phyloP scores from a whole-genome alignment of 148 eudicot species.

The Camellia granthamiana region DNA sequence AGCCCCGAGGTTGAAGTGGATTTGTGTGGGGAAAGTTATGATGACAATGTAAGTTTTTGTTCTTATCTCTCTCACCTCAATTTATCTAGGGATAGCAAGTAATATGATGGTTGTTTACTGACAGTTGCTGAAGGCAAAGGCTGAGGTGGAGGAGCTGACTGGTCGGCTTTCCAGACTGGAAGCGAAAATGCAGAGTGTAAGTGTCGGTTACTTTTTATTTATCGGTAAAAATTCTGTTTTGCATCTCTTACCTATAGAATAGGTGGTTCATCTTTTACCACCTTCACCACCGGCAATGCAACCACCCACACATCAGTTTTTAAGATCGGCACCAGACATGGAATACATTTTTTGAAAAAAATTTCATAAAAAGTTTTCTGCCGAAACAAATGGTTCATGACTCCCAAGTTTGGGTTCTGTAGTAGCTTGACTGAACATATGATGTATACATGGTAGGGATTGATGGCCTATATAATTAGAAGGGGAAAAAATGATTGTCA shows the following conservation, averaged over 20 bases:
- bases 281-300: no score
- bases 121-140: constrained; percentile 46
- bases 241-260: background rate
- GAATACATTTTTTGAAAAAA: no score
- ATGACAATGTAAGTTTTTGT: constrained; percentile 33
- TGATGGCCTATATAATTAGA: no score
- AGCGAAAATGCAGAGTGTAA: constrained; percentile 52
- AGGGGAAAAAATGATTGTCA: no score
- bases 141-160: constrained; percentile 44
- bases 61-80: background rate
- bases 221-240: background rate
- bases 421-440: background rate
- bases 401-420: background rate
- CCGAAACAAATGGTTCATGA: no score
- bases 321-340: no score
- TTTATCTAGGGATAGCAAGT: background rate
- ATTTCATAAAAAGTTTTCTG: no score
- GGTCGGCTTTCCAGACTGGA: constrained; percentile 46
- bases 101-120: constrained; percentile 7
- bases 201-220: constrained; percentile 11
- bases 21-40: constrained; percentile 17
- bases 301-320: no score
- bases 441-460: no score
- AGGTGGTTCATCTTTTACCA: background rate
- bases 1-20: constrained; percentile 23